Evolutionary conservation across 257 asterid species (phyloP).

Genomic region (Eustoma russellianum): DNA sequence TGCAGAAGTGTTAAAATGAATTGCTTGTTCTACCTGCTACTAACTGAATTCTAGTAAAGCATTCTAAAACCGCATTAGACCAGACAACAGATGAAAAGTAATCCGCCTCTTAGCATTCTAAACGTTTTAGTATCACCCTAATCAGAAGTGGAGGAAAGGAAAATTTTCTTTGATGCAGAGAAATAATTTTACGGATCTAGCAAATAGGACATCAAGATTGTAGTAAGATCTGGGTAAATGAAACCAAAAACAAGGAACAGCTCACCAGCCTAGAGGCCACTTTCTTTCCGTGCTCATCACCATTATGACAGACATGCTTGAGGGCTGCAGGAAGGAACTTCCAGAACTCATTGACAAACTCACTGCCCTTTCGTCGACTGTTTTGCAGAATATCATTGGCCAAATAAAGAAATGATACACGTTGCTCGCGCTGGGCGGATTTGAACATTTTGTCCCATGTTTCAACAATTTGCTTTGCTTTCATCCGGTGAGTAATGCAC

Average conservation of each 20-base stretch:
- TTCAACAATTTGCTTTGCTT: slow-evolving; percentile 86
- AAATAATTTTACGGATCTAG: no score
- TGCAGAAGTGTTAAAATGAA: no score
- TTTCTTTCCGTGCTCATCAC: slow-evolving; percentile 61
- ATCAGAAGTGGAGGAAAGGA: no score
- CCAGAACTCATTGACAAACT: slow-evolving; percentile 95
- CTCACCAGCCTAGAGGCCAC: slow-evolving; percentile 85
- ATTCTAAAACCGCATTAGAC: no score
- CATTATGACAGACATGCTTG: slow-evolving; percentile 52
- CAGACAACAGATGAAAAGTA: no score
- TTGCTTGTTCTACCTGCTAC: no score
- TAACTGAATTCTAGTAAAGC: no score
- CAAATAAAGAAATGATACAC: slow-evolving; percentile 69
- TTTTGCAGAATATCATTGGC: slow-evolving; percentile 93
- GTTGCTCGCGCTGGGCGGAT: slow-evolving; percentile 67
- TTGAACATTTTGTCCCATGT: slow-evolving; percentile 77
- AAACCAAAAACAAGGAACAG: slow-evolving; percentile 6
- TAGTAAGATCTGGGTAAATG: no score
- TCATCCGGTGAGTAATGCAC: slow-evolving; percentile 79
- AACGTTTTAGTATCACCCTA: no score
- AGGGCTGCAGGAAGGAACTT: slow-evolving; percentile 78
- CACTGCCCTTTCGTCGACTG: slow-evolving; percentile 95
- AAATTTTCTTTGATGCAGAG: no score
- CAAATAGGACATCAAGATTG: no score
- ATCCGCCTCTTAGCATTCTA: no score